Conservation (phyloP, 1,139 yeast species). For the Candida buenavistaensis region DNA sequence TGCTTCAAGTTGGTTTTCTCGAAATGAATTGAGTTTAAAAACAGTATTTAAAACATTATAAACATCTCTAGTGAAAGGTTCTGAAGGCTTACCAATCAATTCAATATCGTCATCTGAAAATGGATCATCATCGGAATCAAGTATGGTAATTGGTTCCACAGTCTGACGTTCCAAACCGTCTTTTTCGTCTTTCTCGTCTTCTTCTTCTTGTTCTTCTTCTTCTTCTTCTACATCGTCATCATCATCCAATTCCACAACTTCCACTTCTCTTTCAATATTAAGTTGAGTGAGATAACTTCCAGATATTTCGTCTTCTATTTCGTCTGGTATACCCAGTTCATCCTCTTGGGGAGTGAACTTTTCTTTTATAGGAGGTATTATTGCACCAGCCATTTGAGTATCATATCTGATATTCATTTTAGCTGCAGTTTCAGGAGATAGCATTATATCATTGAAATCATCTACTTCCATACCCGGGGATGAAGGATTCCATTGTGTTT, state of each 20-base stretch:
- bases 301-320: slow-evolving; percentile 7
- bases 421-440: slow-evolving; percentile 18
- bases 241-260: slow-evolving; percentile 32
- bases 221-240: slow-evolving; percentile 29
- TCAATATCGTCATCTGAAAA: slow-evolving; percentile 42
- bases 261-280: slow-evolving; percentile 44
- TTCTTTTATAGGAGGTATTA: background rate
- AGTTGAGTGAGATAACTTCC: slow-evolving; percentile 38
- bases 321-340: slow-evolving; percentile 1
- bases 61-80: slow-evolving; percentile 54
- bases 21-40: slow-evolving; percentile 67
- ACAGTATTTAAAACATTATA: slow-evolving; percentile 52
- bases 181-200: too few relatives aligned
- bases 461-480: too few relatives aligned
- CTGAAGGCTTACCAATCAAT: slow-evolving; percentile 29
- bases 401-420: slow-evolving; percentile 28
- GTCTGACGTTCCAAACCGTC: too few relatives aligned
- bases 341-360: too few relatives aligned
- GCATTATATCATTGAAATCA: slow-evolving; percentile 20
- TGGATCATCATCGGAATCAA: slow-evolving; percentile 27
- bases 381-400: slow-evolving; percentile 1
- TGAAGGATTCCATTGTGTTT: too few relatives aligned
- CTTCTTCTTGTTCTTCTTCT: slow-evolving; percentile 2
- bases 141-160: too few relatives aligned
- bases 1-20: slow-evolving; percentile 87